Evolutionary conservation across 495 filamentous ascomycete species (phyloP), one percentile per base, ranked within the genome.

Genomic region (Penicillium roqueforti): DNA sequence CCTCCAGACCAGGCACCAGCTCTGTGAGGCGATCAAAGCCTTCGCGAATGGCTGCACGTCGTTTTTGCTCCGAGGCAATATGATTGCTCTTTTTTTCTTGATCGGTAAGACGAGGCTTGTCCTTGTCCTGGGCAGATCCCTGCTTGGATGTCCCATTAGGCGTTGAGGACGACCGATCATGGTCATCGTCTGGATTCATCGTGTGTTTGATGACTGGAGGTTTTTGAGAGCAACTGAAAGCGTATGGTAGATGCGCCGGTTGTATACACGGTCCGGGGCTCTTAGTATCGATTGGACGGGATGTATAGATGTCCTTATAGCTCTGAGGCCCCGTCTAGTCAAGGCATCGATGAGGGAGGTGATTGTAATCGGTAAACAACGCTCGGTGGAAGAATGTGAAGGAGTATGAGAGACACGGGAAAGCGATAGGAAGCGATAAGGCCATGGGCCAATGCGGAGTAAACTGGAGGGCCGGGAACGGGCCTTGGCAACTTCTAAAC

Each of bases 31-130:
- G 77, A 69, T 96, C 91, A 58, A 93, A 95, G n/a, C 87, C 89
- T 28, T 87, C 83, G 26, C 92, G 82, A 55, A 97, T 96, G 4
- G 86, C 87, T 58, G 87, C 81, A 28, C 92, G 85, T 11, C 92
- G 86, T 70, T 96, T 95, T 67, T 95, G 87, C 68, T 97, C 92
- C 1, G 87, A 91, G 8, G 82, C 83, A 58, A 95, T 93, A 64
- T 96, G 91, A 60, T 96, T 96, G 55, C 83, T 83, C 71, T 93
- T 95, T 76, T 93, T 95, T 67, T 95, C 87, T 54, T 87, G 81
- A 50, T 92, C 88, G 3, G 87, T 90, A 51, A 95, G 76, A 18
- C 89, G 83, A n/a, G 87, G 87, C 59, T 84, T 85, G 26, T 88
- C 85, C 42, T 77, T 75, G 14, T 75, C 73, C 36, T 65, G 62